These are phyloP conservation scores for Microsporum canis DNA, from an alignment of 2,329 filamentous ascomycete species.

Conservation along the genomic window DNA sequence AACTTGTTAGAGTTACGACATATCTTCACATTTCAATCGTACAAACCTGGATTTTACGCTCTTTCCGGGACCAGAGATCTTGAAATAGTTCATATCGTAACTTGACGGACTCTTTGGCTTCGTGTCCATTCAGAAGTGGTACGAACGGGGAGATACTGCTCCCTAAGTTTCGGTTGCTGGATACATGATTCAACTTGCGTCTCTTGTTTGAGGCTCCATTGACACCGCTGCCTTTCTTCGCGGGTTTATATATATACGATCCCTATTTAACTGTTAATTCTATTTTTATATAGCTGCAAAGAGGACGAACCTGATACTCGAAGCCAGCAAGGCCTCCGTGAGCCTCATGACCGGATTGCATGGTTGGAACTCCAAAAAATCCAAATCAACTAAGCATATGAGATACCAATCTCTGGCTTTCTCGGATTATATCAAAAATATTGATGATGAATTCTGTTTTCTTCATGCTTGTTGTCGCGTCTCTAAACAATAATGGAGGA, in stretches of 20 bases:
- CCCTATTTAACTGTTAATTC: constrained; percentile 32
- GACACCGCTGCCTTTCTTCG: constrained; percentile 27
- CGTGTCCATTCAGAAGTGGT: constrained; percentile 31
- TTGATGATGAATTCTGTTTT: background rate
- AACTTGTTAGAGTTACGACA: background rate
- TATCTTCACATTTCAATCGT: background rate
- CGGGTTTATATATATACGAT: constrained; percentile 52
- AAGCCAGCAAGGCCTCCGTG: constrained; percentile 15
- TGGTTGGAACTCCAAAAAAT: background rate
- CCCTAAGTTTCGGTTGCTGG: constrained; percentile 24
- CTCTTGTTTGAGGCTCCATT: constrained; percentile 44
- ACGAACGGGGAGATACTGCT: constrained; percentile 22
- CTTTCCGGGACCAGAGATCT: constrained; percentile 30
- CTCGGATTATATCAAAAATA: background rate
- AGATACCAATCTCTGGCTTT: background rate
- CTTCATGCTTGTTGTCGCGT: background rate
- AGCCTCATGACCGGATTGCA: constrained; percentile 2
- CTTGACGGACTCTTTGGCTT: constrained; percentile 23
- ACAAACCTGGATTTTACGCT: constrained; percentile 30
- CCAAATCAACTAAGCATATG: background rate
- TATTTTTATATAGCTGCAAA: background rate
- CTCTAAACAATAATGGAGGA: background rate
- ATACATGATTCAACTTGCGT: constrained; percentile 37
- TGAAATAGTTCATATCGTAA: constrained; percentile 30
- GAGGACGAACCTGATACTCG: constrained; percentile 22